A percentile compares a stretch with the other conserved stretches of the same genome.
Conservation (phyloP, 164 flowering plant genomes). For the Stephania cephalantha region DNA sequence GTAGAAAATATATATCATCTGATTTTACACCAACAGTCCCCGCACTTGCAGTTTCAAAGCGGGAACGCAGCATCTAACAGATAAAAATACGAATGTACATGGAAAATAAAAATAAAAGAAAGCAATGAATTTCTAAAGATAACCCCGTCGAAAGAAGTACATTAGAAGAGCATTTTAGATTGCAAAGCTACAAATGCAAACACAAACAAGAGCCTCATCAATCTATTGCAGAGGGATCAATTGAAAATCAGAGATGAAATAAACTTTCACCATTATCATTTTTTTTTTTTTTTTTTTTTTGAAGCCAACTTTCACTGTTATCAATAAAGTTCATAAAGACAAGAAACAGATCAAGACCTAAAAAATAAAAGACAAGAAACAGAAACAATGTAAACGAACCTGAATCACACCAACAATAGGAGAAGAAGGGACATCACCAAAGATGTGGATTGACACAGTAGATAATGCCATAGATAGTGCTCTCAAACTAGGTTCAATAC, state of each 20-base stretch:
- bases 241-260: neutral
- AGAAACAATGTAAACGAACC: slow-evolving; percentile 31
- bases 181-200: neutral
- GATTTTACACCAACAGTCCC: neutral
- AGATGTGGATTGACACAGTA: slow-evolving; percentile 67
- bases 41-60: neutral
- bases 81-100: neutral
- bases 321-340: neutral
- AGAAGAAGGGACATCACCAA: slow-evolving; percentile 89
- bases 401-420: slow-evolving; percentile 82
- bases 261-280: too few species aligned
- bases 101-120: neutral
- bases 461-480: slow-evolving; percentile 85
- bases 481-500: slow-evolving; percentile 70
- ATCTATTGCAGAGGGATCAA: neutral
- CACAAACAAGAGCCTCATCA: neutral
- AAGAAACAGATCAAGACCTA: too few species aligned
- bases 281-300: too few species aligned
- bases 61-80: too few species aligned
- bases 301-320: neutral
- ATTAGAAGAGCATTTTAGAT: neutral
- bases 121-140: neutral
- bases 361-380: neutral
- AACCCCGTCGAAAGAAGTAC: neutral
- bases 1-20: too few species aligned